A percentile compares a stretch with the other conserved stretches of the same genome.
These are phyloP conservation scores for Penicillium macrosclerotiorum DNA, from an alignment of 495 filamentous ascomycete species.

Conservation along the genomic window DNA sequence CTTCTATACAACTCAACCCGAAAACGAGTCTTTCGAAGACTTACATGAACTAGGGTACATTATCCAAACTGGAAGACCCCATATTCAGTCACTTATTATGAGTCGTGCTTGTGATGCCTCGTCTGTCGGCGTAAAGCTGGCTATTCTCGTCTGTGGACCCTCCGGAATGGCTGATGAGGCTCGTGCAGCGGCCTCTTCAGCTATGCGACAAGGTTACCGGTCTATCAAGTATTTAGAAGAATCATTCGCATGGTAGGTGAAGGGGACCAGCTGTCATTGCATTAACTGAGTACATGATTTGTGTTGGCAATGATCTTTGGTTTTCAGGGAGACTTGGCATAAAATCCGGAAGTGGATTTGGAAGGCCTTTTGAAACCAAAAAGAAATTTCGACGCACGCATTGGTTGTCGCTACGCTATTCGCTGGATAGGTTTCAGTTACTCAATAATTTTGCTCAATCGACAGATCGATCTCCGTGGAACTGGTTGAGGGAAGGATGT, in stretches of 20 bases:
- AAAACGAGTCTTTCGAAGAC: not conserved
- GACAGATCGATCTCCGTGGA: slow-evolving; percentile 1
- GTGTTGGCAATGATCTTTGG: not conserved
- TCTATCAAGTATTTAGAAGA: slow-evolving; percentile 44
- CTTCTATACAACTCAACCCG: slow-evolving; percentile 31
- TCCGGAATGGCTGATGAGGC: slow-evolving; percentile 48
- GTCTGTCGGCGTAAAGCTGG: slow-evolving; percentile 22
- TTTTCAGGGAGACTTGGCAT: too few species aligned
- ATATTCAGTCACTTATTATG: slow-evolving; percentile 33
- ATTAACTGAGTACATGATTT: slow-evolving; percentile 1
- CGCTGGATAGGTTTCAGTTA: not conserved
- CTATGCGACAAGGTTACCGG: slow-evolving; percentile 32
- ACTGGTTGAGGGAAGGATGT: not conserved
- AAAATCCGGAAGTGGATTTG: too few species aligned
- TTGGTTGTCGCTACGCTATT: not conserved
- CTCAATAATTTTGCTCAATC: not conserved
- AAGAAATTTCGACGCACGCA: slow-evolving; percentile 1
- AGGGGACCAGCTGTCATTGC: too few species aligned
- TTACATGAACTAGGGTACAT: slow-evolving; percentile 10
- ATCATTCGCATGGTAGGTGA: slow-evolving; percentile 38
- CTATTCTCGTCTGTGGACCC: slow-evolving; percentile 52
- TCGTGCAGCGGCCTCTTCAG: slow-evolving; percentile 37
- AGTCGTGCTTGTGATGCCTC: slow-evolving; percentile 28
- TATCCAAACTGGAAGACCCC: slow-evolving; percentile 29
- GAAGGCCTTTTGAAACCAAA: not conserved